phyloP scores from a whole-genome alignment of 306 rosid species.

The Crataegus laevigata region DNA sequence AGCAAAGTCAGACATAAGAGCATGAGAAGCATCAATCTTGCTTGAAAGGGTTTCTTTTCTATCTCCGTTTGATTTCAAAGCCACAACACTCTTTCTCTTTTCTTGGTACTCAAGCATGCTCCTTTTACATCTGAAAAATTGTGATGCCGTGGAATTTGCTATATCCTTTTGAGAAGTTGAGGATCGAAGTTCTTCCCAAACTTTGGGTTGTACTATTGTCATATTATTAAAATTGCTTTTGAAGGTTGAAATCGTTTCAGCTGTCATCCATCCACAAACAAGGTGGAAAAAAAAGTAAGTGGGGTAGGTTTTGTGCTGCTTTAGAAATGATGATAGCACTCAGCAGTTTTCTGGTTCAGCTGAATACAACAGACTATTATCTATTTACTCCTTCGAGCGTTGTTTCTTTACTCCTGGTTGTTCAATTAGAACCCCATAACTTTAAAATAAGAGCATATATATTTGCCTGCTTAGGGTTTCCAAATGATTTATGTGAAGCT shows the following conservation, averaged over 20 bases:
- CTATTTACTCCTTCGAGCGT: not conserved
- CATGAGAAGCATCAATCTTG: not conserved
- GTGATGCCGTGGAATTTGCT: not conserved
- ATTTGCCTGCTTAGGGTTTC: slow-evolving; percentile 20
- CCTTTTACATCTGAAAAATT: not conserved
- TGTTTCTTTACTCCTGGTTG: not conserved
- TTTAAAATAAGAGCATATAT: slow-evolving; percentile 20
- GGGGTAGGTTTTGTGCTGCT: not conserved
- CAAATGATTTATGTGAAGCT: slow-evolving; percentile 31
- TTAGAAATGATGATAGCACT: not conserved
- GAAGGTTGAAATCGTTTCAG: not conserved
- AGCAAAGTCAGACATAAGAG: not conserved
- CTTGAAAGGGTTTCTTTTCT: not conserved
- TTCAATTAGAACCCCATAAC: slow-evolving; percentile 5
- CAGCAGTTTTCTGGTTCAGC: not conserved
- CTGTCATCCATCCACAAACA: not conserved
- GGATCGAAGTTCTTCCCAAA: not conserved
- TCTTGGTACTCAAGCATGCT: not conserved
- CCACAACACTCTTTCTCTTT: not conserved
- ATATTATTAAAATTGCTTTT: not conserved
- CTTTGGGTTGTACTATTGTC: not conserved
- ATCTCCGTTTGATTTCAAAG: not conserved
- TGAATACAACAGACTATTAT: not conserved
- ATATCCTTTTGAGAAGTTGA: not conserved
- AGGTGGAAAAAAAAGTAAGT: not conserved